Percentiles rank a stretch among this genome's conserved stretches.
Conservation (phyloP, 352 stramenopile species). For the Phytophthora cactorum region DNA sequence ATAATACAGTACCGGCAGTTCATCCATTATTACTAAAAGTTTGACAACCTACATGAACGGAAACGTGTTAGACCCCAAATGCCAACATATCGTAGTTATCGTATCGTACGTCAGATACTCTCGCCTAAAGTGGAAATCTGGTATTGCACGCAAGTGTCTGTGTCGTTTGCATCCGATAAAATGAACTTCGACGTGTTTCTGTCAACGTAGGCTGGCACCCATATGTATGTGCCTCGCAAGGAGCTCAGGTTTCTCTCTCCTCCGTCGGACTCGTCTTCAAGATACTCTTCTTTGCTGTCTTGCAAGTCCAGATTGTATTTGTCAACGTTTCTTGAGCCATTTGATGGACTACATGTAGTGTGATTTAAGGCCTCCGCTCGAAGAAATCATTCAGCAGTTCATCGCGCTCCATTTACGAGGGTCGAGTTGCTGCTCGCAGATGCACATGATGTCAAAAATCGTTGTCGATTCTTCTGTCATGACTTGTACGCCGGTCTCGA, state of each 20-base stretch:
- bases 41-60: constrained; percentile 41
- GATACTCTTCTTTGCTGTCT: constrained; percentile 14
- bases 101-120: constrained; percentile 37
- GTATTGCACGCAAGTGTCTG: constrained; percentile 55
- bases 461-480: constrained; percentile 8
- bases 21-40: constrained; percentile 58
- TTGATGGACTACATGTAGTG: background rate
- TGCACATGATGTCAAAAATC: constrained; percentile 48
- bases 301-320: constrained; percentile 9
- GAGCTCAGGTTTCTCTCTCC: constrained; percentile 18
- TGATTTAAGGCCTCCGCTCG: constrained; percentile 32
- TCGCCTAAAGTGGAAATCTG: constrained; percentile 58
- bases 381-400: constrained; percentile 46
- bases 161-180: background rate
- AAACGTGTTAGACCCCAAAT: background rate
- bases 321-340: background rate
- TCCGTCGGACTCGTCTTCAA: constrained; percentile 7
- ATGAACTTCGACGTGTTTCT: constrained; percentile 8
- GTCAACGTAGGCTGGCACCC: constrained; percentile 25
- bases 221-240: constrained; percentile 47
- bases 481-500: constrained; percentile 50
- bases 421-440: constrained; percentile 33
- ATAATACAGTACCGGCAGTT: constrained; percentile 17
- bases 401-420: constrained; percentile 40
- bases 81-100: no score